Base-by-base conservation (phyloP, 2,329 filamentous ascomycete species). In the Hortaea sp. region DNA sequence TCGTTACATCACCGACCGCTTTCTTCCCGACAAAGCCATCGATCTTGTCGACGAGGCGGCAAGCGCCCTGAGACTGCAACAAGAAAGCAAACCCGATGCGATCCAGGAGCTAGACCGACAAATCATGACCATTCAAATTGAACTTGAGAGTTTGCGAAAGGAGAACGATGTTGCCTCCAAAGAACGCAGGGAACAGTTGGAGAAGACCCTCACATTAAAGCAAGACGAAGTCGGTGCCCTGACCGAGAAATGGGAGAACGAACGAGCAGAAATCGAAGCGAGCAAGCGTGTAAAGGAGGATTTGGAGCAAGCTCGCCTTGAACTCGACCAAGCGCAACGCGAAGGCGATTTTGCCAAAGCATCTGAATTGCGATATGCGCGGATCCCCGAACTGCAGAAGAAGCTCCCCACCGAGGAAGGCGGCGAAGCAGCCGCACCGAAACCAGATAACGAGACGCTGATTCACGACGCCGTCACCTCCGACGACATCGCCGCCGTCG, bases 61-160 rank as follows among this genome's bases (percentile, higher is more conserved):
- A 1, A 94, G 86, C 49, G 88, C 88, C 20, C 71, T 97, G 7
- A 81, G 94, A 39, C 69, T 97, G 30, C 90, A 97, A 61, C 92
- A 97, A 66, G 92, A 98, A 66, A 95, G 88, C 57, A 97, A 95
- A 58, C 92, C 92, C 0, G 92, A 97, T 56, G 82, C 90, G 6
- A 95, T 98, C 31, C 87, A 94, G 69, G 81, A 84, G 43, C 78
- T 97, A 1, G 90, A 97, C 59, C 85, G 94, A 51, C 87, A 89
- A 59, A 95, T 97, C 49, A 94, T 95, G 79, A 97, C 90, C 0
- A 88, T 97, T 10, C 90, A 95, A 62, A 97, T 98, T 52, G 90
- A 98, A 64, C 75, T 97, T 1, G 92, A 97, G 63, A 95, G 88
- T 50, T 69, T 98, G 38, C 79, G 90, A 43, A 97, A 97, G 59